Evolutionary conservation across 2,329 filamentous ascomycete genomes (phyloP).

Genomic region (Fonsecaea erecta): DNA sequence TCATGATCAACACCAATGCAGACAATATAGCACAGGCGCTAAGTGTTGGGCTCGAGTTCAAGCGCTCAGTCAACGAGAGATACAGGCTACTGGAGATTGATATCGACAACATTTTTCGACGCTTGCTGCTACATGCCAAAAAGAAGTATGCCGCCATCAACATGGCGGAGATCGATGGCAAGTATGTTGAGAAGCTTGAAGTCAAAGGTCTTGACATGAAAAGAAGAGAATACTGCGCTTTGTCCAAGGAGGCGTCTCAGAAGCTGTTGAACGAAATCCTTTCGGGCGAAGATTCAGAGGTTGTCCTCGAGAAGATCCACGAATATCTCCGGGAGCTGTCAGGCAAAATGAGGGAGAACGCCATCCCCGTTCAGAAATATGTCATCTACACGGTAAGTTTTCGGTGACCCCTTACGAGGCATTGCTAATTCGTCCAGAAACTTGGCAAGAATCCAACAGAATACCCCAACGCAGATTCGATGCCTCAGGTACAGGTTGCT

Average conservation of each 20-base stretch:
- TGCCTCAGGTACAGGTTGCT: constrained; percentile 97
- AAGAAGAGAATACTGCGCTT: constrained; percentile 90
- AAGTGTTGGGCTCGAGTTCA: constrained; percentile 92
- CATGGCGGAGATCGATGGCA: constrained; percentile 84
- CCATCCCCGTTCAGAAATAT: constrained; percentile 81
- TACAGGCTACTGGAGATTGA: constrained; percentile 95
- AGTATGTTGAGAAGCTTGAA: constrained; percentile 91
- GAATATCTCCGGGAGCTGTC: constrained; percentile 88
- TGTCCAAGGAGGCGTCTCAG: constrained; percentile 93
- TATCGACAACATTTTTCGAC: constrained; percentile 95
- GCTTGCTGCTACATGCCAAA: constrained; percentile 92
- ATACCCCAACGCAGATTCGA: constrained; percentile 90
- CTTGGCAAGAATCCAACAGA: constrained; percentile 92
- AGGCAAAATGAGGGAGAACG: constrained; percentile 79
- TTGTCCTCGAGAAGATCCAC: constrained; percentile 86
- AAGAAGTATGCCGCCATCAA: constrained; percentile 99
- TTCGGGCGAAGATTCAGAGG: constrained; percentile 88
- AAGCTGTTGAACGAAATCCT: constrained; percentile 91
- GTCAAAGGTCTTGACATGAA: constrained; percentile 99
- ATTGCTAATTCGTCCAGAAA: constrained; percentile 58
- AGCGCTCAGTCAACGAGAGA: constrained; percentile 88
- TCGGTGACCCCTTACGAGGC: neutral
- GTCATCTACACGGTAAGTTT: constrained; percentile 79
- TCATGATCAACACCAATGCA: constrained; percentile 99
- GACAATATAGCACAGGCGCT: constrained; percentile 89